These are phyloP conservation scores for Boehmeria nivea DNA, from an alignment of 306 rosid genomes.

Conservation along the genomic window DNA sequence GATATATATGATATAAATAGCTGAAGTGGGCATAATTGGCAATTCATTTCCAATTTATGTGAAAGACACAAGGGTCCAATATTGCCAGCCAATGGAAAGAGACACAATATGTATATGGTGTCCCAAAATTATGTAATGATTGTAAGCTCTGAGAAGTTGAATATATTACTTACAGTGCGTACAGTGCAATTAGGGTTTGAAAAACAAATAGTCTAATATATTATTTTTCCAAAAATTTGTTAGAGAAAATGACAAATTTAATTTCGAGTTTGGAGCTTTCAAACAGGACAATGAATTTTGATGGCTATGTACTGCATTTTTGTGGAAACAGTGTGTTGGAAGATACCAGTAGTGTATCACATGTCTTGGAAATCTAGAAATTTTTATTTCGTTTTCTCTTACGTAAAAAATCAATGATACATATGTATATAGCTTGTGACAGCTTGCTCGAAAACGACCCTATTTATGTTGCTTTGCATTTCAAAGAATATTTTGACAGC, in stretches of 20 bases:
- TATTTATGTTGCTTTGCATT: background rate
- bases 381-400: background rate
- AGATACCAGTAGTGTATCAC: background rate
- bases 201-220: too few relatives aligned
- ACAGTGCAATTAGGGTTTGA: too few relatives aligned
- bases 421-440: background rate
- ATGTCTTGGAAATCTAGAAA: background rate
- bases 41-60: too few relatives aligned
- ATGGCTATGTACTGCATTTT: background rate
- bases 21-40: too few relatives aligned
- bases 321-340: constrained; percentile 1
- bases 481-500: background rate
- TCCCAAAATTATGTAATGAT: too few relatives aligned
- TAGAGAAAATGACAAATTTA: background rate
- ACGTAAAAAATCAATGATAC: too few relatives aligned
- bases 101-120: too few relatives aligned
- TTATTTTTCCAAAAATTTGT: background rate
- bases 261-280: constrained; percentile 11
- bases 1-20: too few relatives aligned
- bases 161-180: too few relatives aligned
- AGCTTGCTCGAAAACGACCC: constrained; percentile 15
- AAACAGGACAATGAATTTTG: background rate
- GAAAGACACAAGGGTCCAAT: too few relatives aligned
- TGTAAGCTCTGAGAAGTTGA: too few relatives aligned
- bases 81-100: too few relatives aligned